These are phyloP conservation scores for Colletotrichum cuscutae DNA, from an alignment of 2,329 filamentous ascomycete genomes.

Conservation along the genomic window DNA sequence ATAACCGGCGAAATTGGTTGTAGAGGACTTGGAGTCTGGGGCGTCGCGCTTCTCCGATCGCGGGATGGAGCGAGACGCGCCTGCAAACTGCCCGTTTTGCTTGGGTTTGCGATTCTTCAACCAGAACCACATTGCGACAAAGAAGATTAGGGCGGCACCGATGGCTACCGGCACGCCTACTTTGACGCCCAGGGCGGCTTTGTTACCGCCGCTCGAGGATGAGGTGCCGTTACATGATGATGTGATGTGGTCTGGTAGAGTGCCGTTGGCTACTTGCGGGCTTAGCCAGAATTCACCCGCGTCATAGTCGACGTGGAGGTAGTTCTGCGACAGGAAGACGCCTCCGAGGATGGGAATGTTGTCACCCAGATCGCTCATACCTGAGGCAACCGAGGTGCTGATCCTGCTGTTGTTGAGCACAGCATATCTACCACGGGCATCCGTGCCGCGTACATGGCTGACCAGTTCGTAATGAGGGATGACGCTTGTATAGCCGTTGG, in stretches of 20 bases:
- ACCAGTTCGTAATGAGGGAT: slow-evolving; percentile 37
- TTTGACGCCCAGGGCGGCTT: slow-evolving; percentile 7
- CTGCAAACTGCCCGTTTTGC: background rate
- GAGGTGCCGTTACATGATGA: slow-evolving; percentile 25
- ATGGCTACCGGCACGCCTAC: slow-evolving; percentile 23
- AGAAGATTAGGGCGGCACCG: slow-evolving; percentile 7
- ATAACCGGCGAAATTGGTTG: slow-evolving; percentile 18
- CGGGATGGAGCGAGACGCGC: slow-evolving; percentile 10
- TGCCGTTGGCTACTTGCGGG: slow-evolving; percentile 30
- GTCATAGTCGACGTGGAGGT: slow-evolving; percentile 32
- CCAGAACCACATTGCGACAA: slow-evolving; percentile 21
- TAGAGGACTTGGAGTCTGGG: slow-evolving; percentile 28
- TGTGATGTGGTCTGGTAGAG: slow-evolving; percentile 21
- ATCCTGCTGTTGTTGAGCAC: slow-evolving; percentile 30
- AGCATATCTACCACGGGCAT: slow-evolving; percentile 30
- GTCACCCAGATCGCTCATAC: slow-evolving; percentile 31
- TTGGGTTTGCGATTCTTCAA: slow-evolving; percentile 14
- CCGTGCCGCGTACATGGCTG: slow-evolving; percentile 30
- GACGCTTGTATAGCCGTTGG: slow-evolving; percentile 35
- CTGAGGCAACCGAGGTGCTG: slow-evolving; percentile 23
- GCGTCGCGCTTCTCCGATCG: slow-evolving; percentile 30
- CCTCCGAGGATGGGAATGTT: slow-evolving; percentile 35
- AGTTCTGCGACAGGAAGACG: slow-evolving; percentile 36
- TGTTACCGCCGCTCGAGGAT: background rate
- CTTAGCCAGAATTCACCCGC: slow-evolving; percentile 35